Evolutionary conservation across 2,329 filamentous ascomycete genomes (phyloP).

Genomic region (Cladosporium oxysporum): DNA sequence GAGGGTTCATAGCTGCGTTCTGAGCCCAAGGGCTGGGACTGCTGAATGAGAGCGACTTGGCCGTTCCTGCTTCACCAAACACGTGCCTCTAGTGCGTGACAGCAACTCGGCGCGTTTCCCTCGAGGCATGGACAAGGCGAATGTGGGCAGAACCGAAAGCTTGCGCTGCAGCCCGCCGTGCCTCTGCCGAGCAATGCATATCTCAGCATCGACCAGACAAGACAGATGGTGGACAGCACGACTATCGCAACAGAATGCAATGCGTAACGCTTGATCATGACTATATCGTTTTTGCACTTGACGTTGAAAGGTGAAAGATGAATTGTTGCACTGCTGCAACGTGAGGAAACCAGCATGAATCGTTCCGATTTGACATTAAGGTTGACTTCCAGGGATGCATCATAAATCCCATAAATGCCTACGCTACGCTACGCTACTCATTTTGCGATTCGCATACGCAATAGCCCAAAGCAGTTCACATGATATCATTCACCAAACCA

Average conservation of each 20-base stretch:
- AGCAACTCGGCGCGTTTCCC: constrained; percentile 4
- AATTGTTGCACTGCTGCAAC: neutral
- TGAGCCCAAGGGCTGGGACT: constrained; percentile 21
- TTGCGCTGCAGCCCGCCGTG: neutral
- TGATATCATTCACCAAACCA: neutral
- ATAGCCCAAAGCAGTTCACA: neutral
- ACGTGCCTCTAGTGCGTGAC: constrained; percentile 9
- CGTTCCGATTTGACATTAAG: constrained; percentile 7
- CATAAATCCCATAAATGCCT: neutral
- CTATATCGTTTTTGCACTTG: neutral
- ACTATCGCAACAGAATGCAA: constrained; percentile 11
- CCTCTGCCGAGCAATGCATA: constrained; percentile 4
- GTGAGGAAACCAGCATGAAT: neutral
- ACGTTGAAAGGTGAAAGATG: constrained; percentile 4
- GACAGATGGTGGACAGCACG: constrained; percentile 5
- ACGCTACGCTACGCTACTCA: neutral
- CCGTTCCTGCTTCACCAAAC: constrained; percentile 20
- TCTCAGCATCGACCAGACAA: neutral
- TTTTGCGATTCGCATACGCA: neutral
- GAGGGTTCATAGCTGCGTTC: constrained; percentile 22
- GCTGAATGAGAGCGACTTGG: constrained; percentile 21
- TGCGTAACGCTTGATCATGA: constrained; percentile 14
- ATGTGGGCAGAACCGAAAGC: constrained; percentile 1
- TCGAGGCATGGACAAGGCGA: neutral
- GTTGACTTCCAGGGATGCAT: neutral